Conservation (phyloP, 2,329 filamentous ascomycete genomes). For the Cryphonectria naterciae region DNA sequence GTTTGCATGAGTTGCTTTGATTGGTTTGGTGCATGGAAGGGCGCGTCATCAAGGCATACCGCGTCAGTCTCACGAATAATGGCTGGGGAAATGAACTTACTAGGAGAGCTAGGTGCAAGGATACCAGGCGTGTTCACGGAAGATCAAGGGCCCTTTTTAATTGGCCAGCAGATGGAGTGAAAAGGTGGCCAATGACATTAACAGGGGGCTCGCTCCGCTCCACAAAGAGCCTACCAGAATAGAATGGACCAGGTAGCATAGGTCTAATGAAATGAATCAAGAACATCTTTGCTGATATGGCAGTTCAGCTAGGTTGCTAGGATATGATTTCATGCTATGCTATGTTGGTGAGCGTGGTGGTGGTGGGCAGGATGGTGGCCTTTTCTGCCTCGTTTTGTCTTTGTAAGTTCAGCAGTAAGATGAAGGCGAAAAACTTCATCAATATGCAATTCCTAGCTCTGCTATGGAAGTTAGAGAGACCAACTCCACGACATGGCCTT, state of each 20-base stretch:
- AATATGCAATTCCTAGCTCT: neutral
- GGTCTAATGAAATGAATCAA: conserved; percentile 24
- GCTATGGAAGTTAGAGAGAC: neutral
- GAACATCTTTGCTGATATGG: conserved; percentile 1
- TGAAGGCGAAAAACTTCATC: neutral
- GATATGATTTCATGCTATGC: neutral
- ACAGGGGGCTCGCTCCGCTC: conserved; percentile 12
- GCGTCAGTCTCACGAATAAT: neutral
- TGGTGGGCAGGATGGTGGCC: too few species aligned
- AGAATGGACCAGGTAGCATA: conserved; percentile 23
- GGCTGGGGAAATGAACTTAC: neutral
- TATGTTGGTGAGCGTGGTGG: neutral
- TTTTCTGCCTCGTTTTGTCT: neutral
- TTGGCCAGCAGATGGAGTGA: conserved; percentile 5
- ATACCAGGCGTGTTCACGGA: conserved; percentile 5
- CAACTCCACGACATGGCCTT: neutral
- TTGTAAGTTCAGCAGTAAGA: neutral
- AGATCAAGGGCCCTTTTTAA: neutral
- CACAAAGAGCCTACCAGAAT: conserved; percentile 18
- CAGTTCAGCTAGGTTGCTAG: neutral
- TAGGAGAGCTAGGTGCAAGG: neutral
- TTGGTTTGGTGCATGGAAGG: conserved; percentile 8
- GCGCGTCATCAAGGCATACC: conserved; percentile 11
- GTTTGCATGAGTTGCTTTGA: conserved; percentile 19
- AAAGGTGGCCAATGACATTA: neutral